phyloP scores from a whole-genome alignment of 1,284 basidiomycete genomes.

The Ceratobasidium sp. region DNA sequence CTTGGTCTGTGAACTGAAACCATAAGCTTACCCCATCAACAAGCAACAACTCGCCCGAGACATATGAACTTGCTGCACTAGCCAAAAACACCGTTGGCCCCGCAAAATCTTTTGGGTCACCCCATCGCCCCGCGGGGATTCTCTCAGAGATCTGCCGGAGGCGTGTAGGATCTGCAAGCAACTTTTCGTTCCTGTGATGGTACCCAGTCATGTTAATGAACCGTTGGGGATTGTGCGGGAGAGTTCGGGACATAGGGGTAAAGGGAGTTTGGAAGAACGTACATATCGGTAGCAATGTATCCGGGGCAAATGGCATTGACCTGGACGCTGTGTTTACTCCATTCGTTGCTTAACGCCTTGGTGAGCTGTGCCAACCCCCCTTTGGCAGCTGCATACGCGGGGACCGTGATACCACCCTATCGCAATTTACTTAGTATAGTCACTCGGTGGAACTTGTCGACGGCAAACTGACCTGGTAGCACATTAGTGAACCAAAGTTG shows the following conservation, averaged over 20 bases:
- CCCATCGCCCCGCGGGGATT: conserved; percentile 93
- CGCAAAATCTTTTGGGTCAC: conserved; percentile 84
- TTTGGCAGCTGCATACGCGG: conserved; percentile 88
- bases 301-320: conserved; percentile 91
- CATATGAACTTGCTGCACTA: conserved; percentile 83
- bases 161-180: conserved; percentile 75
- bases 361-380: conserved; percentile 85
- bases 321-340: conserved; percentile 83
- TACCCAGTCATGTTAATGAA: neutral
- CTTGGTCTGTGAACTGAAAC: neutral
- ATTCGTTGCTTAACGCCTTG: conserved; percentile 77
- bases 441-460: neutral
- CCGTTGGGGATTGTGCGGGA: conserved; percentile 13
- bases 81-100: conserved; percentile 92
- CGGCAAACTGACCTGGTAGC: conserved; percentile 61
- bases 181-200: conserved; percentile 71
- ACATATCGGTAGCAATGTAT: conserved; percentile 92
- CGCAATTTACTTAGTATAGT: neutral
- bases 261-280: conserved; percentile 46
- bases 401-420: conserved; percentile 74
- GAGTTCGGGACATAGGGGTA: conserved; percentile 37
- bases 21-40: conserved; percentile 65
- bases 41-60: conserved; percentile 84
- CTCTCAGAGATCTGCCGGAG: conserved; percentile 89
- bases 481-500: conserved; percentile 79